Base-by-base conservation (phyloP, 345 rosid genomes). In the Populus davidiana region DNA sequence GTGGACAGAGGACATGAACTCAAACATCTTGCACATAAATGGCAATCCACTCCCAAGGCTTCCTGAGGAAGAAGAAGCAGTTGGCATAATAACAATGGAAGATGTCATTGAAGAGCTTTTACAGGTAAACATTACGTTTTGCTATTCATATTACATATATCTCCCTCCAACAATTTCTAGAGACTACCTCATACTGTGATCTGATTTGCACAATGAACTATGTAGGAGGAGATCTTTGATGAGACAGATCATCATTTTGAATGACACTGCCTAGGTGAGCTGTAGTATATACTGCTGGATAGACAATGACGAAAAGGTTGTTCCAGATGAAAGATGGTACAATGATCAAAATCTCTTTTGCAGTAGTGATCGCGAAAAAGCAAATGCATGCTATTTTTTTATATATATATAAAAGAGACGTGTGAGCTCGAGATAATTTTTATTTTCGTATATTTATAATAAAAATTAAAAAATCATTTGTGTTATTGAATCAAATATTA, bases 81-180 rank as follows among this genome's bases (percentile, higher is more conserved):
- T 96, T 1, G 99, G 99, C 74, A 76, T 96, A 70, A 92, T 96
- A 75, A 93, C 99, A 43, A 96, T 96, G 99, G 99, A 96, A 83
- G 99, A 96, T 86, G 97, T 96, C 80, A 96, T 96, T 69, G 99
- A 96, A 84, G 98, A 96, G 83, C 95, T 96, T 74, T 80, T 96
- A 78, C 98, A 96, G 93, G 99, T 91, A 77, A 25, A 23, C 25
- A 18, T 18, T 0, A 4, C 17, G n/a, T 18, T 33, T 67, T 67
- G 70, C 23, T 36, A 67, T 38, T 35, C 21, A 67, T 10, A 43
- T 25, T 6, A 20, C 33, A 69, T 1, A 1, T 41, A 18, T 5
- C 5, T 39, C 27, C 27, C 44, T 23, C 52, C 44, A 39, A 0
- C 44, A 39, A 4, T 5, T 69, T 41, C 52, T 69, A 0, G 63